Conservation (phyloP, 2,329 filamentous ascomycete species). For the Zymoseptoria ardabiliae region DNA sequence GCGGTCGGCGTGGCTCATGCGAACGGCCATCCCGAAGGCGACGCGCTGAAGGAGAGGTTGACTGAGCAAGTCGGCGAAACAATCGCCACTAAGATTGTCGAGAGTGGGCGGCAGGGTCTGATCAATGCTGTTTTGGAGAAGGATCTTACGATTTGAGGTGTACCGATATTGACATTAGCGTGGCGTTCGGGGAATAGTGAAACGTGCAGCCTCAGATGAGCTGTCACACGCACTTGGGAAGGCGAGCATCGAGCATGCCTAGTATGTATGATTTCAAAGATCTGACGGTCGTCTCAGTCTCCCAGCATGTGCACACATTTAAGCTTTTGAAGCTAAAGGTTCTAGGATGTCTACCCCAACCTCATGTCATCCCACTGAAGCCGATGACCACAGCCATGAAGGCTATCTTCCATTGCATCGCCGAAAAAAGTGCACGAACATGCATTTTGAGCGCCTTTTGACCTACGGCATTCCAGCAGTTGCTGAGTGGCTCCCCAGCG, state of each 20-base stretch:
- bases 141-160: conserved; percentile 21
- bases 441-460: no score
- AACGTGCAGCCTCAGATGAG: not conserved
- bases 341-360: no score
- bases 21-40: conserved; percentile 37
- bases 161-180: not conserved
- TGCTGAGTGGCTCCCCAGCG: no score
- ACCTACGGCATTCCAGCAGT: no score
- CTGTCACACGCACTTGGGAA: not conserved
- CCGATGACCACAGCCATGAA: no score
- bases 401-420: no score
- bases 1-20: conserved; percentile 19
- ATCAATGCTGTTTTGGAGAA: conserved; percentile 34
- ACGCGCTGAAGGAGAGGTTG: conserved; percentile 35
- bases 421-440: no score
- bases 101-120: conserved; percentile 31
- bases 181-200: not conserved
- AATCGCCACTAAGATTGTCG: conserved; percentile 35
- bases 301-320: no score
- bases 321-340: no score
- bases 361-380: no score
- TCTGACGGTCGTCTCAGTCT: not conserved
- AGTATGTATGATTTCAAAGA: not conserved
- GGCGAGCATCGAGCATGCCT: not conserved
- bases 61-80: conserved; percentile 40